Evolutionary conservation across 1,284 basidiomycete species (phyloP).

Genomic region (Violaceomyces palustris): DNA sequence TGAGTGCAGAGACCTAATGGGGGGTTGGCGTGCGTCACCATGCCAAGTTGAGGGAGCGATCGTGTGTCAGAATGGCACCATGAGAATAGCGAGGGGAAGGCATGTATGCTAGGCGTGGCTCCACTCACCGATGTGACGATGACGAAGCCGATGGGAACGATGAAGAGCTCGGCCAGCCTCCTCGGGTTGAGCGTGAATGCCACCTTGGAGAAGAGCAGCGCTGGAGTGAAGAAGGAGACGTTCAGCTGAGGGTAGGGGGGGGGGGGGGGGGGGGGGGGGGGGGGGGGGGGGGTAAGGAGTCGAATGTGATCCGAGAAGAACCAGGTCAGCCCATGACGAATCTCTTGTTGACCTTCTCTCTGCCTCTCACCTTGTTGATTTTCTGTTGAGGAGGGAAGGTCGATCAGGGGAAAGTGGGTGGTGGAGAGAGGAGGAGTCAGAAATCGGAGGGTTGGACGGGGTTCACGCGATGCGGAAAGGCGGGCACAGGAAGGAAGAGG

Average conservation of each 20-base stretch:
- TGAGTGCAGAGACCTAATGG: conserved; percentile 43
- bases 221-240: conserved; percentile 84
- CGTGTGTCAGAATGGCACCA: no score
- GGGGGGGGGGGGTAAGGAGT: no score
- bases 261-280: no score
- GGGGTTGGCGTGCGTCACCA: no score
- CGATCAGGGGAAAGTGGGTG: conserved; percentile 54
- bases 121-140: conserved; percentile 54
- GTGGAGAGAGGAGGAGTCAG: no score
- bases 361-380: neutral
- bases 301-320: no score
- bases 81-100: no score
- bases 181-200: conserved; percentile 64
- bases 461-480: neutral
- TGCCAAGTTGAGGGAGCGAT: no score
- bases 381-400: neutral
- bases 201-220: conserved; percentile 87
- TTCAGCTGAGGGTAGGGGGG: conserved; percentile 67
- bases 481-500: neutral
- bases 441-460: no score
- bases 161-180: conserved; percentile 81
- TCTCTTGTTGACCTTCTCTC: conserved; percentile 1
- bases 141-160: conserved; percentile 75
- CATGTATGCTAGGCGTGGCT: no score
- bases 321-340: conserved; percentile 1